Evolutionary conservation across 2,329 filamentous ascomycete genomes (phyloP).

Genomic region (Clonostachys chloroleuca): DNA sequence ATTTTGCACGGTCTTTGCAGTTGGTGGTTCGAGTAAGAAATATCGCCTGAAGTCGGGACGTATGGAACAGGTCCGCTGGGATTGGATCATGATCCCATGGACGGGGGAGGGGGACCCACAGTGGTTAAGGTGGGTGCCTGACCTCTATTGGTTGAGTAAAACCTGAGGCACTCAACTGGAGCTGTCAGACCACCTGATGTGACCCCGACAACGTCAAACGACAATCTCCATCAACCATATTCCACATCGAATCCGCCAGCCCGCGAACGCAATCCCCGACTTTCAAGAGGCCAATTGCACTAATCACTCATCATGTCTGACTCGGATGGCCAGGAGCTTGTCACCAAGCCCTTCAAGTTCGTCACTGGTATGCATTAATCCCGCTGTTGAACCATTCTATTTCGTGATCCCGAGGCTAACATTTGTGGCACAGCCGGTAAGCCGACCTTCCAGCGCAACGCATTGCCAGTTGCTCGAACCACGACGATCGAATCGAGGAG

Average conservation of each 20-base stretch:
- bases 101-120: not conserved
- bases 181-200: constrained; percentile 31
- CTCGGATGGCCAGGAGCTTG: constrained; percentile 69
- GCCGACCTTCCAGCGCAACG: constrained; percentile 14
- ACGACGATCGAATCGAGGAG: constrained; percentile 4
- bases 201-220: constrained; percentile 10
- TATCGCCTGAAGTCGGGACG: not conserved
- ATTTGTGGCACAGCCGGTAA: constrained; percentile 36
- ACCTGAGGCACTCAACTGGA: constrained; percentile 32
- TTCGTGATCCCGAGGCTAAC: constrained; percentile 34
- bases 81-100: not conserved
- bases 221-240: not conserved
- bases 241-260: not conserved
- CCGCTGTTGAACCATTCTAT: constrained; percentile 19
- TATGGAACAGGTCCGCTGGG: not conserved
- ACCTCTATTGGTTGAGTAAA: constrained; percentile 19
- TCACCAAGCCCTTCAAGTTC: constrained; percentile 99
- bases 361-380: constrained; percentile 78
- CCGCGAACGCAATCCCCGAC: not conserved
- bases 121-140: constrained; percentile 20
- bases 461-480: constrained; percentile 7
- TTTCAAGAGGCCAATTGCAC: constrained; percentile 2
- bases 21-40: not conserved
- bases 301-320: constrained; percentile 74
- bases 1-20: not conserved